Percentiles rank a stretch among this genome's conserved stretches.
Evolutionary conservation across 148 eudicot species (phyloP).

Genomic region (Vaccinium macrocarpon): DNA sequence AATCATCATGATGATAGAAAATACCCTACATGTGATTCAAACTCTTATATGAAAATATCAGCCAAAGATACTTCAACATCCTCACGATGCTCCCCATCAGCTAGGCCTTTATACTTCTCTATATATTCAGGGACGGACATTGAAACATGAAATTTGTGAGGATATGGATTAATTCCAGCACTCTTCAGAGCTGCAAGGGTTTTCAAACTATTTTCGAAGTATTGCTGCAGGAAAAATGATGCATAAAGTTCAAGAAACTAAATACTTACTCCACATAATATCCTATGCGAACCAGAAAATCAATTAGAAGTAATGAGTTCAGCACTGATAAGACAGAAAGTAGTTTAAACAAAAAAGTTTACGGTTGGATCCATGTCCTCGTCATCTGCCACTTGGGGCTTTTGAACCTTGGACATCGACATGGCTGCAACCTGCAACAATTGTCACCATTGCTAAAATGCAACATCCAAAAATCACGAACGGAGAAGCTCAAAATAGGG

Average conservation of each 20-base stretch:
- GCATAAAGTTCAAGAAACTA: conserved; percentile 5
- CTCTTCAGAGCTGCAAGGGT: conserved; percentile 65
- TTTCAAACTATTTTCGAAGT: conserved; percentile 74
- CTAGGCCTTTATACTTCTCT: conserved; percentile 53
- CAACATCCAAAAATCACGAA: not conserved
- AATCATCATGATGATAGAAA: not conserved
- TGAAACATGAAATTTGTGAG: conserved; percentile 71
- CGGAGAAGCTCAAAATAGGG: not conserved
- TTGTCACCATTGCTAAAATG: not conserved
- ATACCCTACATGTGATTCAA: not conserved
- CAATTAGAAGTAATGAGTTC: not conserved
- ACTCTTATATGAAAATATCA: conserved; percentile 38
- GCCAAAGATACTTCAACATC: conserved; percentile 66
- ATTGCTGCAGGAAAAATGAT: conserved; percentile 60
- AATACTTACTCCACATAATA: not conserved
- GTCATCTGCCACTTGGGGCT: conserved; percentile 63
- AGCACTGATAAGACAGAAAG: not conserved
- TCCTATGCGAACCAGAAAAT: not conserved
- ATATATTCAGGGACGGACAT: conserved; percentile 55
- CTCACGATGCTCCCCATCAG: conserved; percentile 64
- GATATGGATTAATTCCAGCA: conserved; percentile 76
- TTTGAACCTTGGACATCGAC: conserved; percentile 45
- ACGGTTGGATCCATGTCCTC: conserved; percentile 97
- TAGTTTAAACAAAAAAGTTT: conserved; percentile 10
- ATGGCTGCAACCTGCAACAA: conserved; percentile 44